These are phyloP conservation scores for Suhomyces faveliae DNA, from an alignment of 805 yeast species.

Conservation along the genomic window DNA sequence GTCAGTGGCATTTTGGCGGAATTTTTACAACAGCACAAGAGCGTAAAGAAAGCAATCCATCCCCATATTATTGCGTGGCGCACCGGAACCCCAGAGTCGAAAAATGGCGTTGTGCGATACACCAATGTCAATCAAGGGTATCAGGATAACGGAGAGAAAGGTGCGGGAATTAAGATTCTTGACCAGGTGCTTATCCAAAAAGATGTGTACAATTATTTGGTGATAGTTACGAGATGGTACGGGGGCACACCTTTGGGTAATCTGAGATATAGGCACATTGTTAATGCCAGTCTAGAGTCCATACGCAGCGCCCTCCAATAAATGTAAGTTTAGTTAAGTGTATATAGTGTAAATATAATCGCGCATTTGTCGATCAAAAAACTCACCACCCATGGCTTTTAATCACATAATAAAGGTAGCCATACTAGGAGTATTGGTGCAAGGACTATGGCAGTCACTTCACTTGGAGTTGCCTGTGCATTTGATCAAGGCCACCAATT, in stretches of 20 bases:
- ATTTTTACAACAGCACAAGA: conserved; percentile 46
- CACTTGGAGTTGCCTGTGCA: conserved; percentile 18
- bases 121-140: conserved; percentile 53
- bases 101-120: conserved; percentile 8
- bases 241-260: conserved; percentile 78
- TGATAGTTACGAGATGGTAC: conserved; percentile 79
- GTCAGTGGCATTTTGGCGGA: conserved; percentile 42
- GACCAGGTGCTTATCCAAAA: conserved; percentile 50
- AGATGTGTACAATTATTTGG: conserved; percentile 51
- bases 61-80: conserved; percentile 77
- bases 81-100: conserved; percentile 20
- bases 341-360: no score
- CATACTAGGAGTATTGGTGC: conserved; percentile 5
- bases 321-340: no score
- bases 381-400: neutral
- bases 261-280: conserved; percentile 66
- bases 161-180: conserved; percentile 63
- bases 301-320: conserved; percentile 19
- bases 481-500: conserved; percentile 20
- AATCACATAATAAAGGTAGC: neutral
- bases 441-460: conserved; percentile 15
- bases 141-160: conserved; percentile 71
- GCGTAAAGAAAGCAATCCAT: conserved; percentile 57
- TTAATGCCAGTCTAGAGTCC: conserved; percentile 54
- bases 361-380: neutral